Conservation (phyloP, 805 yeast genomes). For the Barnettozyma sp. region DNA sequence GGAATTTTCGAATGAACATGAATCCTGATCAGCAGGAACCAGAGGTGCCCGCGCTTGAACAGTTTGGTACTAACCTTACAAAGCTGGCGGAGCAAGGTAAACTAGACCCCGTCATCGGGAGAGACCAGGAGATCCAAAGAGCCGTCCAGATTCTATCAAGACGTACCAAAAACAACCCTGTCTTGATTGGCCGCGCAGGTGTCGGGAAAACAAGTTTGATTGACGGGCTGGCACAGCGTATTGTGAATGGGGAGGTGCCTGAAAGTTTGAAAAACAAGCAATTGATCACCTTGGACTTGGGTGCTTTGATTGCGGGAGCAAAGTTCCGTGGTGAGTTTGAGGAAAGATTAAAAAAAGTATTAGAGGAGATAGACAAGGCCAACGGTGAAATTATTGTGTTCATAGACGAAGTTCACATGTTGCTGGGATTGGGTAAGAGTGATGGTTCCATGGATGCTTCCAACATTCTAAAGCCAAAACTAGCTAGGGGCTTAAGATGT, state of each 20-base stretch:
- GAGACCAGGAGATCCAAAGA: constrained; percentile 91
- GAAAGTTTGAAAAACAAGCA: constrained; percentile 85
- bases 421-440: constrained; percentile 85
- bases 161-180: constrained; percentile 93
- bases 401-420: constrained; percentile 85
- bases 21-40: constrained; percentile 39
- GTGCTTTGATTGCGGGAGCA: constrained; percentile 88
- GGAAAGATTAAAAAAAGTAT: constrained; percentile 72
- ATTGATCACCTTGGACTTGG: constrained; percentile 78
- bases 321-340: constrained; percentile 96
- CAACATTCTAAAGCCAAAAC: constrained; percentile 83
- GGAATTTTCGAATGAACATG: constrained; percentile 28
- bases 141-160: constrained; percentile 89
- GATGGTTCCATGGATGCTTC: constrained; percentile 97
- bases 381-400: constrained; percentile 73
- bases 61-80: constrained; percentile 81
- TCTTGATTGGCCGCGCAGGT: constrained; percentile 92
- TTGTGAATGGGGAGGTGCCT: constrained; percentile 87
- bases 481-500: constrained; percentile 91
- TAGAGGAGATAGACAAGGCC: constrained; percentile 77
- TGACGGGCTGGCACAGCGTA: constrained; percentile 95
- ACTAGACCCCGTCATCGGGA: constrained; percentile 93
- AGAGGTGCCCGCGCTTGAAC: constrained; percentile 72
- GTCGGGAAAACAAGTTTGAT: constrained; percentile 96
- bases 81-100: constrained; percentile 83